Evolutionary conservation across 768 basidiomycete species (phyloP).

Genomic region (Rhodotorula sphaerocarpa): DNA sequence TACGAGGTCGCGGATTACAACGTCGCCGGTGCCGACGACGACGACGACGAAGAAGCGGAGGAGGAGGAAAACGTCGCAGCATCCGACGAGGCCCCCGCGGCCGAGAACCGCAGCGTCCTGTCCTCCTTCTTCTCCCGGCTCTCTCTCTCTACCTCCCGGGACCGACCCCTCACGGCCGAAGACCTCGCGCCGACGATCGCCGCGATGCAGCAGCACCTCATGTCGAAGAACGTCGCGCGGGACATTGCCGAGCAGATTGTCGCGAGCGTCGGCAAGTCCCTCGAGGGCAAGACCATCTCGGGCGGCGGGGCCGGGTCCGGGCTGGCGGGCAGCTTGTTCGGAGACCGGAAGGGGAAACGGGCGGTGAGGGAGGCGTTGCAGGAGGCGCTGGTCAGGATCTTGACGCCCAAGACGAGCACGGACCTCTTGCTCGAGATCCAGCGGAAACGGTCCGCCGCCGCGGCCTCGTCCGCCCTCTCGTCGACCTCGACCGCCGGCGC

Average conservation of each 20-base stretch:
- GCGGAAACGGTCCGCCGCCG: slow-evolving; percentile 61
- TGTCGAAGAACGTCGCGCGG: slow-evolving; percentile 97
- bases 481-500: neutral
- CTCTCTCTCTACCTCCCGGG: slow-evolving; percentile 20
- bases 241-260: slow-evolving; percentile 92
- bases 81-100: neutral
- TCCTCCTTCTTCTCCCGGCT: slow-evolving; percentile 34
- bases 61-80: neutral
- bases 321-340: slow-evolving; percentile 49
- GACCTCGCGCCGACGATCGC: slow-evolving; percentile 81
- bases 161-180: slow-evolving; percentile 56
- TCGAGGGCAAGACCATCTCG: slow-evolving; percentile 67
- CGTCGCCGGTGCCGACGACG: slow-evolving; percentile 45
- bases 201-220: slow-evolving; percentile 93
- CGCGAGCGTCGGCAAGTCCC: slow-evolving; percentile 79
- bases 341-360: slow-evolving; percentile 43
- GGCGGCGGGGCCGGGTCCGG: slow-evolving; percentile 40
- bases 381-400: slow-evolving; percentile 76
- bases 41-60: slow-evolving; percentile 48
- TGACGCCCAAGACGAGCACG: slow-evolving; percentile 96
- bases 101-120: slow-evolving; percentile 1
- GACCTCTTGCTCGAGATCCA: slow-evolving; percentile 88
- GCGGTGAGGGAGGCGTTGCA: slow-evolving; percentile 69
- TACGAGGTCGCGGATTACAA: slow-evolving; percentile 82
- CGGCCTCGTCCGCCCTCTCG: slow-evolving; percentile 48